Evolutionary conservation across 768 basidiomycete species (phyloP).

Genomic region (Podaxis rugospora): DNA sequence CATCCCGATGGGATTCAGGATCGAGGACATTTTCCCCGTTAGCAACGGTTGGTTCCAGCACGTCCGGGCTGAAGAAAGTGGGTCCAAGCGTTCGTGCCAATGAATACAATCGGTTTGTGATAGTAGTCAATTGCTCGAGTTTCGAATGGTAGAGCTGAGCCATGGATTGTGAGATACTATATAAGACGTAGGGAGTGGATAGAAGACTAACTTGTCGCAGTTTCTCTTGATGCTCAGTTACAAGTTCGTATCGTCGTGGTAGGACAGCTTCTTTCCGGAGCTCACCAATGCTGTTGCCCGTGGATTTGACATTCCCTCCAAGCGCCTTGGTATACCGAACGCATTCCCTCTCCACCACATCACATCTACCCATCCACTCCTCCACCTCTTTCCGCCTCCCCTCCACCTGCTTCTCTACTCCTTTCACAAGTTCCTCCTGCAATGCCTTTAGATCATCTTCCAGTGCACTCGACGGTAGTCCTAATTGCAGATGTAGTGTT

Average conservation of each 20-base stretch:
- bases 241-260: conserved; percentile 65
- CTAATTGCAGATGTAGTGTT: conserved; percentile 78
- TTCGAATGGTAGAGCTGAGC: conserved; percentile 68
- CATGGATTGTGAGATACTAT: conserved; percentile 1
- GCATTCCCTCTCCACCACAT: conserved; percentile 59
- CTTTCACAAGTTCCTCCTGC: conserved; percentile 68
- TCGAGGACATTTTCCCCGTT: conserved; percentile 34
- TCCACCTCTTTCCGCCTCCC: conserved; percentile 71
- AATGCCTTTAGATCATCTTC: conserved; percentile 75
- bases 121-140: conserved; percentile 66
- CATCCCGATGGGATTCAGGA: conserved; percentile 51
- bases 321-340: conserved; percentile 63
- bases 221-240: conserved; percentile 72
- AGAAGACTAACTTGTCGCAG: conserved; percentile 60
- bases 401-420: conserved; percentile 73
- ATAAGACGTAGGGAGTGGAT: background rate
- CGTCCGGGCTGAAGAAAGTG: conserved; percentile 54
- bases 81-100: conserved; percentile 59
- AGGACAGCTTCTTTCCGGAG: conserved; percentile 68
- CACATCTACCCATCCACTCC: conserved; percentile 64
- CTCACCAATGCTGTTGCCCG: conserved; percentile 61
- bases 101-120: conserved; percentile 59
- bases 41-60: conserved; percentile 43
- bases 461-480: conserved; percentile 73
- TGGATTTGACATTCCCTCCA: conserved; percentile 66